phyloP scores from a whole-genome alignment of 306 rosid genomes.

The Cercis canadensis region DNA sequence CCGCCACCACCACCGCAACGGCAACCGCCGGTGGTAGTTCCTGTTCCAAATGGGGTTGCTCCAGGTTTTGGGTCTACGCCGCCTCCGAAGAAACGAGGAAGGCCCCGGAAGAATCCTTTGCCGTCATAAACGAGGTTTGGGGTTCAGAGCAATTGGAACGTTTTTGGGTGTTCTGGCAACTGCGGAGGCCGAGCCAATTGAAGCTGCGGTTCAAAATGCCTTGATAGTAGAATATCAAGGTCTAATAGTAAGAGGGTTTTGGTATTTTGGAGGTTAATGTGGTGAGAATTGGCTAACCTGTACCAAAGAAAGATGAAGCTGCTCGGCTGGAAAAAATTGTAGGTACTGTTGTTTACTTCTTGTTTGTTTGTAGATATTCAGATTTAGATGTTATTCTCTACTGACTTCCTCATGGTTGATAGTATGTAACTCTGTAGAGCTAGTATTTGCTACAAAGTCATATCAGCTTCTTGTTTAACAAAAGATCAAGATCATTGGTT shows the following conservation, averaged over 20 bases:
- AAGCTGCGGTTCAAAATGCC: not conserved
- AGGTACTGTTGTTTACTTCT: slow-evolving; percentile 27
- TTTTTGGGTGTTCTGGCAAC: not conserved
- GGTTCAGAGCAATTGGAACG: slow-evolving; percentile 6
- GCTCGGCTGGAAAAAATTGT: slow-evolving; percentile 7
- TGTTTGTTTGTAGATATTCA: slow-evolving; percentile 39
- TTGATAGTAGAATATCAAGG: not conserved
- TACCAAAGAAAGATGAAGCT: slow-evolving; percentile 20
- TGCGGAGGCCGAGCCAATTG: slow-evolving; percentile 7
- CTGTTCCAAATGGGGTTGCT: slow-evolving; percentile 39
- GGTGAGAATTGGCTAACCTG: not conserved
- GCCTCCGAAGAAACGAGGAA: slow-evolving; percentile 57
- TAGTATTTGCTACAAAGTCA: slow-evolving; percentile 21
- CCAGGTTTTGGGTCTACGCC: not conserved
- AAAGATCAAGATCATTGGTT: slow-evolving; percentile 25
- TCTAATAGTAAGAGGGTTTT: not conserved
- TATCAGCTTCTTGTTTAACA: slow-evolving; percentile 26
- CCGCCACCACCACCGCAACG: not conserved
- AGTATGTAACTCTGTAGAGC: slow-evolving; percentile 6
- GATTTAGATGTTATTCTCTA: not conserved
- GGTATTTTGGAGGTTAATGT: not conserved
- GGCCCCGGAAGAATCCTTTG: slow-evolving; percentile 54
- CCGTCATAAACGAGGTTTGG: not conserved
- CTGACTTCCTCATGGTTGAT: slow-evolving; percentile 30
- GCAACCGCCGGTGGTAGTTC: not conserved